Evolutionary conservation across 176 grass and related monocot genomes (phyloP), one percentile per base, ranked within the genome.

Genomic region (Oryza glumipatula): DNA sequence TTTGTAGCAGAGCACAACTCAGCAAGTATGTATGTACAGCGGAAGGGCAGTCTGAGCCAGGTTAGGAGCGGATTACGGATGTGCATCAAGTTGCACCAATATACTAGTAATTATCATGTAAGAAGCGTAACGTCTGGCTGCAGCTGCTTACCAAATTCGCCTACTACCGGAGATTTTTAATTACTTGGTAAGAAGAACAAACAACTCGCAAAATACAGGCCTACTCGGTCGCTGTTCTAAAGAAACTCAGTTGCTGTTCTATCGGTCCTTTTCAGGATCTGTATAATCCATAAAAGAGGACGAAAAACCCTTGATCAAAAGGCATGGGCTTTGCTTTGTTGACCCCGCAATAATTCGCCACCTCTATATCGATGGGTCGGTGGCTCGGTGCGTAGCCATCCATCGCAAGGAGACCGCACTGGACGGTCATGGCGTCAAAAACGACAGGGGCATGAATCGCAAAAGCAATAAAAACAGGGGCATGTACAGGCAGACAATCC

Each of bases 221-320:
- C 54, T 58, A 58, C 17, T 8, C 54, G 7, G 19, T 58, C 54
- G 17, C 19, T 58, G 54, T 58, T 58, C 54, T 63, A 45, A 41
- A 52, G 2, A 66, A 63, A 67, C 17, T 3, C 38, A 19, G 19
- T 68, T 12, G 72, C 60, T 49, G 65, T 79, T 82, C 17, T 51
- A 63, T 21, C 36, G 38, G 79, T 82, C 79, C 26, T 87, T 87
- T 82, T 77, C 72, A 49, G 38, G 49, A n/a, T 46, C 33, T 28
- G 13, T 8, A 26, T 45, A 71, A 43, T 11, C 12, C 54, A 47
- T 23, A 71, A 60, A 41, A 56, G 14, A 67, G 11, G 14, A 28
- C 39, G 44, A 16, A 39, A 39, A 28, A 12, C 10, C 43, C 70
- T 24, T 15, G 32, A 63, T 19, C 63, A 26, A 28, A 54, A 16